A percentile compares a stretch with the other conserved stretches of the same genome.
These are phyloP conservation scores for Claviceps sp. DNA, from an alignment of 2,329 filamentous ascomycete species.

Conservation along the genomic window DNA sequence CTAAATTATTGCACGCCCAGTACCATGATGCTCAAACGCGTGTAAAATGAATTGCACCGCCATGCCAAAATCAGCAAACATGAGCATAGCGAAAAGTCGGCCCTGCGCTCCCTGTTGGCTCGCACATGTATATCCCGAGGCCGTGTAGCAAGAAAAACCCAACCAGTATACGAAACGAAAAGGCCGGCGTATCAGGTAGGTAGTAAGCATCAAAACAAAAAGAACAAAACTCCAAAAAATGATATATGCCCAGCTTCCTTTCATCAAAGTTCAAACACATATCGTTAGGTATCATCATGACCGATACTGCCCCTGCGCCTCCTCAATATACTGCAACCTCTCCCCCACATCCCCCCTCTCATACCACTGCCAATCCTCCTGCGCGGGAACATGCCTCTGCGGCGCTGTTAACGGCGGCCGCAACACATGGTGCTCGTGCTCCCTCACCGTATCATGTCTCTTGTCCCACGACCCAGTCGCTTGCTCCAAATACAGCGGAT, in stretches of 20 bases:
- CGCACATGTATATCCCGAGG: too few relatives aligned
- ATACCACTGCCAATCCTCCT: slow-evolving; percentile 22
- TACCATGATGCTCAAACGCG: too few relatives aligned
- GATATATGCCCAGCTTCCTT: background rate
- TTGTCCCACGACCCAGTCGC: background rate
- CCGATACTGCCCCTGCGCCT: slow-evolving; percentile 19
- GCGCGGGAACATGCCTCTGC: slow-evolving; percentile 4
- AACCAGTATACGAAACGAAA: background rate
- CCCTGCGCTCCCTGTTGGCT: too few relatives aligned
- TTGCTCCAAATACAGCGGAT: background rate
- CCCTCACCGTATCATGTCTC: background rate
- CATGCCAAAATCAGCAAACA: too few relatives aligned
- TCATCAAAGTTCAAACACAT: background rate
- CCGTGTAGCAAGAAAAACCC: too few relatives aligned
- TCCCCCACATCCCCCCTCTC: slow-evolving; percentile 20
- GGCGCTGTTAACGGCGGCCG: background rate
- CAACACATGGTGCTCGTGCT: background rate
- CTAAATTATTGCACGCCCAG: too few relatives aligned
- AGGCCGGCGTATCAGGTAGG: background rate
- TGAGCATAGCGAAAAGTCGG: too few relatives aligned
- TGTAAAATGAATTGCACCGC: too few relatives aligned
- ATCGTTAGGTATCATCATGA: slow-evolving; percentile 6
- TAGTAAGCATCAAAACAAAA: background rate
- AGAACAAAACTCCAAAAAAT: background rate
- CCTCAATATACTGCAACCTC: slow-evolving; percentile 11